Base-by-base conservation (phyloP, 768 basidiomycete species). In the Hericium rajendrae region DNA sequence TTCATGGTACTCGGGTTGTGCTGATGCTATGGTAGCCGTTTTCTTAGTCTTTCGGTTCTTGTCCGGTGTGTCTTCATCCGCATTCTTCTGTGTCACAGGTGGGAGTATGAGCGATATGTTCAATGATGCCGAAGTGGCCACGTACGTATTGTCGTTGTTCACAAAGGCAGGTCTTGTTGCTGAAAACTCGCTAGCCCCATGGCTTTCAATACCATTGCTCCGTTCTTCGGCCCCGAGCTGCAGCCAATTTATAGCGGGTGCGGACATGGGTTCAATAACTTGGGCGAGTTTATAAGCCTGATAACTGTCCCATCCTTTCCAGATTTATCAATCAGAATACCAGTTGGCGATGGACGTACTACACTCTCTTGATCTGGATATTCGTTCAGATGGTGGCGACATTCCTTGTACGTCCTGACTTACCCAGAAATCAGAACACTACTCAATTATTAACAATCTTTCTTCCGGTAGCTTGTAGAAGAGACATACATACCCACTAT, bases 321-420 rank as follows among this genome's bases (percentile, higher is more conserved):
- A 58, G 51, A 2, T 64, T 62, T 11, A 18, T 56, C 26, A 55
- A 48, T 13, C 59, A 87, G 79, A 72, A 84, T 61, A 59, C 76
- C 1, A 63, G 76, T 49, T 88, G 86, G 87, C 70, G 86, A 58
- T 92, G 89, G 90, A 88, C 88, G 0, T 93, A 84, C 70, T 81
- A 83, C 56, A 70, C 86, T 15, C 67, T 85, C 57, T 59, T 84
- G 2, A 86, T 86, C 20, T 93, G 90, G 91, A 74, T 78, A 0
- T 81, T 79, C 51, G 70, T 70, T 2, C 76, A 88, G 66, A 68
- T 76, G 9, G 51, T 78, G 8, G 71, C 79, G 0, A 69, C 92
- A 8, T 64, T 82, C 50, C 22, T 79, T 46, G 84, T 85, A 60
- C 62, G 77, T 69, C 4, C 22, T 9, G 20, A 11, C 11, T 22